Base-by-base conservation (phyloP, 2,329 filamentous ascomycete species). In the Calonectria henricotiae region DNA sequence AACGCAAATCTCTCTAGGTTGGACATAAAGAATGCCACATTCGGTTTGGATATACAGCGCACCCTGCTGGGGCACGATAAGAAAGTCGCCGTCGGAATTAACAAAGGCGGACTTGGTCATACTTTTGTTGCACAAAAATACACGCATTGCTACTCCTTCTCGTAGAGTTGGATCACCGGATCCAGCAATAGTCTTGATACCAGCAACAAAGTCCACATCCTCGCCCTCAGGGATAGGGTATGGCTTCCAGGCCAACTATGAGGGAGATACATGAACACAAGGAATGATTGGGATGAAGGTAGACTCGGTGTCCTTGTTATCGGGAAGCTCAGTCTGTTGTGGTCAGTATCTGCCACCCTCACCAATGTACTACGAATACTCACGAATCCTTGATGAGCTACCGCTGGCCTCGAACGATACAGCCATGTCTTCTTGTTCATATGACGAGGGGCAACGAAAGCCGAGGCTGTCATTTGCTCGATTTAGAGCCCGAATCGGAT, bases 41-140 rank as follows among this genome's bases (percentile, higher is more conserved):
- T 93, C 91, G 2, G 91, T 93, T 76, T 91, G 90, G 54, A 93
- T 90, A 73, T 93, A 89, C 2, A 93, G 83, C 0, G 87, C 84
- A 13, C 91, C 91, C 72, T 90, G 86, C 70, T 93, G 91, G 0
- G 88, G 89, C 3, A 93, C 85, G 55, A 93, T 90, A 63, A 93
- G 82, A 70, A 91, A 87, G 77, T 93, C 91, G 17, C 91, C 91
- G 70, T 93, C 91, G 1, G 89, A 88, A 74, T 87, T 88, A 73
- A 83, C 85, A 67, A 87, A 88, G 0, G 87, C 86, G 12, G 81
- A 77, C 3, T 82, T 81, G 8, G 78, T 77, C 86, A 88, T 88
- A 73, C 76, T 81, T 7, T 79, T 78, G 71, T 86, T 86, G 72
- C 82, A 81, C 63, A 83, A 77, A 71, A 86, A 88, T 37, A 87